phyloP scores from a whole-genome alignment of 176 grass and related monocot species.

The Cocos nucifera region DNA sequence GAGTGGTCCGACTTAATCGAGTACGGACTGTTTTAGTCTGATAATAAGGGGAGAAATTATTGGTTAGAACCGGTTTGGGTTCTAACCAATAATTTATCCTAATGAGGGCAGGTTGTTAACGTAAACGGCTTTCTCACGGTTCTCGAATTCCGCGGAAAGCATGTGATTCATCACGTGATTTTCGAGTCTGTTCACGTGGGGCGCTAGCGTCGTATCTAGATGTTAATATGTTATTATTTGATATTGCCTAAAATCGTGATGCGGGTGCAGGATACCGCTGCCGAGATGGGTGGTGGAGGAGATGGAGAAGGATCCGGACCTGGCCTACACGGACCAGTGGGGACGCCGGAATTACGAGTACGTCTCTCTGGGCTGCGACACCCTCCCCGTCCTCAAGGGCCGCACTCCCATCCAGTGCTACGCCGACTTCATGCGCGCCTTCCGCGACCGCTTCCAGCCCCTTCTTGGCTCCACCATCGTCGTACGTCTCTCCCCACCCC shows the following conservation, averaged over 20 bases:
- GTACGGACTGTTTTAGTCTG: too few relatives aligned
- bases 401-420: conserved; percentile 16
- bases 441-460: conserved; percentile 4
- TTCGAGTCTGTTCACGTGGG: too few relatives aligned
- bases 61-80: too few relatives aligned
- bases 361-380: conserved; percentile 12
- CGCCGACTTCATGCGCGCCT: conserved; percentile 20
- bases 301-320: conserved; percentile 12
- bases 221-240: too few relatives aligned
- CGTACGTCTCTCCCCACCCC: not conserved
- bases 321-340: conserved; percentile 8
- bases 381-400: conserved; percentile 15
- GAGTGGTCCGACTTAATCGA: too few relatives aligned
- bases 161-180: too few relatives aligned
- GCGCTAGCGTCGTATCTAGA: too few relatives aligned
- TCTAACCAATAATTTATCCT: too few relatives aligned
- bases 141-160: too few relatives aligned
- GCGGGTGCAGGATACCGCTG: conserved; percentile 6
- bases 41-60: too few relatives aligned
- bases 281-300: conserved; percentile 13
- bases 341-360: conserved; percentile 13
- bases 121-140: too few relatives aligned
- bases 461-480: conserved; percentile 10
- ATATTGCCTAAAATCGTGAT: not conserved
- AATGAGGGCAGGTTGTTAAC: too few relatives aligned